phyloP scores from a whole-genome alignment of 2,329 filamentous ascomycete species.

The Epichloe hybrida region DNA sequence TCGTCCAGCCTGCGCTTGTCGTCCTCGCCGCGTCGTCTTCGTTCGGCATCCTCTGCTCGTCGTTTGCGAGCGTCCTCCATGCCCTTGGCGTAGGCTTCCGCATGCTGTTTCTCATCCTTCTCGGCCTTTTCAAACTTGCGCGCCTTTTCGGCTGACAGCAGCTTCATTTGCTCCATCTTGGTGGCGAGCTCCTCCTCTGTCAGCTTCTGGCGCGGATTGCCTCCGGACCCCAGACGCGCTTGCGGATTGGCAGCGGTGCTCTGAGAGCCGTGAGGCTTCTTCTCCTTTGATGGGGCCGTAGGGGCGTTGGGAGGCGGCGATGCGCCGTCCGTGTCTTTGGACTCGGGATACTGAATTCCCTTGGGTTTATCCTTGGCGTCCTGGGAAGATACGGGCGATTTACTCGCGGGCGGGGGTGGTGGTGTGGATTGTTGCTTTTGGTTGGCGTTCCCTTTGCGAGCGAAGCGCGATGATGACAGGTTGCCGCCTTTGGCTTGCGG shows the following conservation, averaged over 20 bases:
- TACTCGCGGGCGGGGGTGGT: constrained; percentile 3
- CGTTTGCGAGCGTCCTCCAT: constrained; percentile 41
- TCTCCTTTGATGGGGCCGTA: constrained; percentile 13
- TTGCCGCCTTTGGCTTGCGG: constrained; percentile 3
- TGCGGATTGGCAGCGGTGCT: constrained; percentile 23
- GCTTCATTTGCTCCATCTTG: constrained; percentile 49
- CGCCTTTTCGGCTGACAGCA: constrained; percentile 43
- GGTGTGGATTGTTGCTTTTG: constrained; percentile 4
- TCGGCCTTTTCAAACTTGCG: constrained; percentile 46
- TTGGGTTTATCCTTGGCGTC: not conserved
- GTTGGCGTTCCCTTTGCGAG: constrained; percentile 8
- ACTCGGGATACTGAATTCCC: not conserved
- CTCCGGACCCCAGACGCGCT: constrained; percentile 37
- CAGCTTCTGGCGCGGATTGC: constrained; percentile 46
- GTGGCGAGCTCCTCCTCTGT: constrained; percentile 44
- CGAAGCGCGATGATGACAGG: constrained; percentile 7
- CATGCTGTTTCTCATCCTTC: constrained; percentile 42
- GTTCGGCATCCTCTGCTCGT: constrained; percentile 38
- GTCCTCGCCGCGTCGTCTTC: constrained; percentile 36
- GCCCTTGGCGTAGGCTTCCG: constrained; percentile 37
- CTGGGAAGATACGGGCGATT: not conserved
- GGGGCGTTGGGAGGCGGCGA: constrained; percentile 19
- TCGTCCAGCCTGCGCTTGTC: constrained; percentile 40
- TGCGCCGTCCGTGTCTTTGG: not conserved
- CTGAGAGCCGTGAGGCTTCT: constrained; percentile 8